Evolutionary conservation across 2,329 filamentous ascomycete genomes (phyloP), one percentile per base, ranked within the genome.

Genomic region (Trichoderma guizhouense): DNA sequence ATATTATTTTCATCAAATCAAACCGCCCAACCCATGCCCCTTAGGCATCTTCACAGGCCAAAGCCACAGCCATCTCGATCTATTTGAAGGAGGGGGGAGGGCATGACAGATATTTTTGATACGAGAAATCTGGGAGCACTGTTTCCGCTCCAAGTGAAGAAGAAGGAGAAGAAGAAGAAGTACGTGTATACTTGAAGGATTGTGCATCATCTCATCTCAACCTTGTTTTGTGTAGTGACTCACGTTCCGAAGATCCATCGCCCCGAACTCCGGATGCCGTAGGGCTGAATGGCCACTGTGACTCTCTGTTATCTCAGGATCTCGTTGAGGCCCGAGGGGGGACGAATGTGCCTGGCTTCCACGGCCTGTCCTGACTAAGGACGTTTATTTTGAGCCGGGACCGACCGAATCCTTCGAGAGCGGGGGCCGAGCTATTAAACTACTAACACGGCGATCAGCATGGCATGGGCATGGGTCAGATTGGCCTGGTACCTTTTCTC

Each of bases 1-100:
- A 68, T 68, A 68, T 34, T 32, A 68, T 60, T 68, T 68, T 43
- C 65, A 68, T 68, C 65, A 30, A 68, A 68, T 68, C 65, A 68
- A 68, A 32, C 7, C 12, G 5, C 11, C 51, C 51, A 55, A 57
- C 15, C n/a, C 47, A n/a, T 32, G 47, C 64, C 53, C 64, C 51
- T 39, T 65, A 14, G 43, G 43, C 26, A 30, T 36, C 53, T 9
- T n/a, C 18, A 47, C 15, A 18, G 21, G n/a, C 14, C 58, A 39
- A 26, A 47, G 24, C 15, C 15, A 47, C 24, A n/a, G 24, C 36
- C 61, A 47, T 14, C n/a, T 21, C 24, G 47, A 26, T 34, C 57
- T 60, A 58, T 32, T 58, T 58, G 55, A 58, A 15, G 7, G 15
- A 9, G 12, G 26, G 7, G 18, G 21, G n/a, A 51, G n/a, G n/a